phyloP scores from a whole-genome alignment of 1,284 basidiomycete species.

The Leccinum huronense region DNA sequence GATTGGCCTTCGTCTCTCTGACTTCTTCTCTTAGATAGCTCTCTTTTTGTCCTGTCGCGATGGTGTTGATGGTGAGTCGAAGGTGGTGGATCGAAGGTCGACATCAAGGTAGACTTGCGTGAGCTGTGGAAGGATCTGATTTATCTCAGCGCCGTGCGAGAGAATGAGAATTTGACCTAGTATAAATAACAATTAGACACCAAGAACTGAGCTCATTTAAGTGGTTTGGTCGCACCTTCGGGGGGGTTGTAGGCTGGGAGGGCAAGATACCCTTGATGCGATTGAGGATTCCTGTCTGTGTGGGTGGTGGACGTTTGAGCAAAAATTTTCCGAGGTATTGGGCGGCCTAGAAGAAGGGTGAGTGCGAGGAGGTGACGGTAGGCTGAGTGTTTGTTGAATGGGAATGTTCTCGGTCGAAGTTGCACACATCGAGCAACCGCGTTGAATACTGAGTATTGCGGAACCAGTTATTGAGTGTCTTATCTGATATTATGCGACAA shows the following conservation, averaged over 20 bases:
- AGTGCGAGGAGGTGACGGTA: too few relatives aligned
- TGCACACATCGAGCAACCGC: too few relatives aligned
- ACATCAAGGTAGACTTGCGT: background rate
- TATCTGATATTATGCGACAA: too few relatives aligned
- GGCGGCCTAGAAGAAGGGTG: too few relatives aligned
- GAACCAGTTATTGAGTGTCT: too few relatives aligned
- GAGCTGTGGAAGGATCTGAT: constrained; percentile 45
- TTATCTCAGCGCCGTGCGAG: too few relatives aligned
- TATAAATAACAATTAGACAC: too few relatives aligned
- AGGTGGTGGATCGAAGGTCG: background rate
- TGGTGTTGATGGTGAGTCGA: background rate
- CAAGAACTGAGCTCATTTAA: constrained; percentile 78
- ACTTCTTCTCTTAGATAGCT: background rate
- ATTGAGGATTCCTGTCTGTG: constrained; percentile 68
- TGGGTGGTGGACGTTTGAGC: constrained; percentile 70
- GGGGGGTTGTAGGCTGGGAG: constrained; percentile 24
- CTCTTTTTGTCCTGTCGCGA: background rate
- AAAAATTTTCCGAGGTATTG: constrained; percentile 59
- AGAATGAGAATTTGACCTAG: too few relatives aligned
- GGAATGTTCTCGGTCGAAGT: too few relatives aligned
- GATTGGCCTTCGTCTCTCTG: constrained; percentile 26
- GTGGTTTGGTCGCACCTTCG: constrained; percentile 49
- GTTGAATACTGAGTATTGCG: too few relatives aligned
- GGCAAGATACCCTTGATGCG: constrained; percentile 51
- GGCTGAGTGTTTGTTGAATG: too few relatives aligned